These are phyloP conservation scores for Cryptococcus deneoformans DNA, from an alignment of 1,284 basidiomycete genomes.

Conservation along the genomic window DNA sequence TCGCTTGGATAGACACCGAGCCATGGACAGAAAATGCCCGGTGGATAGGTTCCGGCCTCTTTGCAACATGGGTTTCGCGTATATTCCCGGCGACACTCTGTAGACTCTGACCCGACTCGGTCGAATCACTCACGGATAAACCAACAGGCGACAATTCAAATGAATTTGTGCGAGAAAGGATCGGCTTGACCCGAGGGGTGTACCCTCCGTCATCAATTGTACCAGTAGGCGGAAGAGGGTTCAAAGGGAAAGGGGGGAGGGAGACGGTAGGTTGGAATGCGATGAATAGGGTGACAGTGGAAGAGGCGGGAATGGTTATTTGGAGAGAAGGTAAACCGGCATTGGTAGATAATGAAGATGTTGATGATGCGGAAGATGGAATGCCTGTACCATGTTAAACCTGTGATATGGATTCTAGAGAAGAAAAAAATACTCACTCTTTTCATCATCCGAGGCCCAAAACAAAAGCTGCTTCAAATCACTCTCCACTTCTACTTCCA, in stretches of 20 bases:
- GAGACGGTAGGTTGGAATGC: conserved; percentile 31
- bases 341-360: conserved; percentile 24
- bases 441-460: conserved; percentile 38
- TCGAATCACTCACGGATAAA: neutral
- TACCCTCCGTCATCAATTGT: conserved; percentile 27
- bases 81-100: conserved; percentile 15
- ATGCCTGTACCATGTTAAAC: conserved; percentile 6
- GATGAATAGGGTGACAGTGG: conserved; percentile 28
- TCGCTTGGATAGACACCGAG: conserved; percentile 37
- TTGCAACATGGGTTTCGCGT: conserved; percentile 2
- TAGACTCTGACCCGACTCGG: neutral
- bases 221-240: conserved; percentile 3
- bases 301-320: conserved; percentile 19
- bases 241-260: conserved; percentile 14
- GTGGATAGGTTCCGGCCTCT: conserved; percentile 36
- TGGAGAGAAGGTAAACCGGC: conserved; percentile 20
- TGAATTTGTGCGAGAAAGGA: conserved; percentile 13
- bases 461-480: conserved; percentile 40
- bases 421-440: conserved; percentile 16
- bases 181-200: conserved; percentile 35
- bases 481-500: conserved; percentile 37
- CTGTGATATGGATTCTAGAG: too few relatives aligned
- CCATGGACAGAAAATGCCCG: conserved; percentile 45
- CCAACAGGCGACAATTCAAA: conserved; percentile 16
- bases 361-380: conserved; percentile 29